Evolutionary conservation across 768 basidiomycete genomes (phyloP), one percentile per base, ranked within the genome.

Genomic region (Naganishia onofrii): DNA sequence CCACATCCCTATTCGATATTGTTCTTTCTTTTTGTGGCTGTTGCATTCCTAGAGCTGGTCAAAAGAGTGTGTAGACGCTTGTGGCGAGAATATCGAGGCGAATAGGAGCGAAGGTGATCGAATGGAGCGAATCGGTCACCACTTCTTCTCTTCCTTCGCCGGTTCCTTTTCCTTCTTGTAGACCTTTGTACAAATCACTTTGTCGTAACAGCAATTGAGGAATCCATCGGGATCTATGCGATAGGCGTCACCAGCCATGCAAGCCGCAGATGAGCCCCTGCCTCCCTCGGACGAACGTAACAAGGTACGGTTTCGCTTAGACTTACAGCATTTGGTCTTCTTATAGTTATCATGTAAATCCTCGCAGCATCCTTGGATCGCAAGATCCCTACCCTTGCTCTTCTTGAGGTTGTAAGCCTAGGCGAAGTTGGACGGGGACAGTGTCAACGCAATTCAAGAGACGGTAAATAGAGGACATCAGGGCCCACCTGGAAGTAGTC

Each of bases 151-250:
- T 34, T 58, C n/a, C 60, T 44, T 63, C 42, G 28, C 46, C 42
- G 15, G n/a, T 5, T 28, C 8, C 42, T 63, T 44, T 44, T 5
- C 19, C 60, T 63, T 28, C 36, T 63, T 63, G 60, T 42, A 26
- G 26, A 63, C 60, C 60, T 63, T 63, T 6, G 23, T 44, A 42
- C 38, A 63, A 26, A 63, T 63, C 38, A 36, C 23, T 42, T 29
- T 63, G 60, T 63, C 60, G 42, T 63, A 63, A 42, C 60, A 63
- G 38, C 60, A 63, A 42, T 63, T 42, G 60, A 63, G 38, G 23
- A 63, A 44, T 26, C 38, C 38, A 29, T 63, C 60, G 60, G 60
- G 60, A 42, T 63, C 60, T 63, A 42, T 63, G n/a, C 21, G 57
- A 21, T 38, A 23, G 34, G 28, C 38, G 21, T n/a, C n/a, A n/a